Evolutionary conservation across 2,329 filamentous ascomycete species (phyloP).

Genomic region (Gnomoniopsis sp.): DNA sequence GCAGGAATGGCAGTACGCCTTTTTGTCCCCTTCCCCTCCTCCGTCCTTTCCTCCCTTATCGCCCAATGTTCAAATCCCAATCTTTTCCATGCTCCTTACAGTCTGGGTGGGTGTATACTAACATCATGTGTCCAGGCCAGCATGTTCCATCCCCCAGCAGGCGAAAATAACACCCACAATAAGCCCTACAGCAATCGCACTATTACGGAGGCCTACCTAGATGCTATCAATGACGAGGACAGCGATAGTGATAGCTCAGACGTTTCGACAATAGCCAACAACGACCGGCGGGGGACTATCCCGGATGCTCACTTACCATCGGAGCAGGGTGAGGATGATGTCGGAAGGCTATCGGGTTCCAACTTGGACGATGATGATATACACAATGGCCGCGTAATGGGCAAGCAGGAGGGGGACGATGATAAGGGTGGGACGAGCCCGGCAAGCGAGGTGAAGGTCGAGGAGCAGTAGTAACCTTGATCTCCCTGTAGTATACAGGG

Average conservation of each 20-base stretch:
- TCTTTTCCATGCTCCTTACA: background rate
- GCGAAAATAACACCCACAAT: background rate
- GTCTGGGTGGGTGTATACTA: too few species aligned
- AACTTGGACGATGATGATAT: background rate
- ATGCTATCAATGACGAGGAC: background rate
- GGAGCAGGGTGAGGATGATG: too few species aligned
- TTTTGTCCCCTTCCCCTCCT: background rate
- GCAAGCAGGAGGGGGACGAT: background rate
- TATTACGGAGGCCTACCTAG: background rate
- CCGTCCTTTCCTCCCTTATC: background rate
- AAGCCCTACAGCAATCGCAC: background rate
- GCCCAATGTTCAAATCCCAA: background rate
- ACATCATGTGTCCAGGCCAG: background rate
- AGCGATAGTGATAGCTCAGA: background rate
- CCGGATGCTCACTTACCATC: too few species aligned
- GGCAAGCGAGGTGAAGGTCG: background rate
- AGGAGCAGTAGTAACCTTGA: background rate
- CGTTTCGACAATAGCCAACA: background rate
- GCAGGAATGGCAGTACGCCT: background rate
- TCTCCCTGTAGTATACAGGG: too few species aligned
- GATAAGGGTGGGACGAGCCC: background rate
- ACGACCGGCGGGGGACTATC: background rate
- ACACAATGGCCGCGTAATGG: too few species aligned
- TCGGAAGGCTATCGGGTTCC: too few species aligned
- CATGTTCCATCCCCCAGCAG: background rate